These are phyloP conservation scores for Cercospora sojina DNA, from an alignment of 2,329 filamentous ascomycete species.

Conservation along the genomic window DNA sequence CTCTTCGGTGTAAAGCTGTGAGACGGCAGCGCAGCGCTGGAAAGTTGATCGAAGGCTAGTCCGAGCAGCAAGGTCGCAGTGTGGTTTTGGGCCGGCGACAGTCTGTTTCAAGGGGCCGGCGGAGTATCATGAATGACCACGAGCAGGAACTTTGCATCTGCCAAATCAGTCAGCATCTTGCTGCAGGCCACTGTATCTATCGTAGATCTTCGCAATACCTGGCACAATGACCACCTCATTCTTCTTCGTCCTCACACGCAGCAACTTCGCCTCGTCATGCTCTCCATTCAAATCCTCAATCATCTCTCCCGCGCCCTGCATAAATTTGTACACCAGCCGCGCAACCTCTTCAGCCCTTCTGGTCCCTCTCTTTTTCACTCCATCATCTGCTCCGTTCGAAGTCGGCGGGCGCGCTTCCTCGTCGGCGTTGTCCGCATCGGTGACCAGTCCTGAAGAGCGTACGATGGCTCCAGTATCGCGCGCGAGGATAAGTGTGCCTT, in stretches of 20 bases:
- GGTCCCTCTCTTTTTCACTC: slow-evolving; percentile 44
- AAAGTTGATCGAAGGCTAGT: not conserved
- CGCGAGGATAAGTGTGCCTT: slow-evolving; percentile 73
- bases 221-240: slow-evolving; percentile 82
- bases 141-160: slow-evolving; percentile 72
- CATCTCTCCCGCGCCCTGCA: slow-evolving; percentile 66
- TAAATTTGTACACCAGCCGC: slow-evolving; percentile 71
- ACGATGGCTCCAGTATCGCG: slow-evolving; percentile 70
- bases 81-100: not conserved
- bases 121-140: slow-evolving; percentile 82
- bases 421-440: slow-evolving; percentile 55
- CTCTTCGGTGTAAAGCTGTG: too few relatives aligned
- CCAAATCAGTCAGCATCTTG: not conserved
- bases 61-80: not conserved
- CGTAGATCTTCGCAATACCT: slow-evolving; percentile 44
- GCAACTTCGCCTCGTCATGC: slow-evolving; percentile 74
- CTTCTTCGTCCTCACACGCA: slow-evolving; percentile 77
- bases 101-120: slow-evolving; percentile 52
- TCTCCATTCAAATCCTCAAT: slow-evolving; percentile 73
- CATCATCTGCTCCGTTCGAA: slow-evolving; percentile 25
- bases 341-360: slow-evolving; percentile 67
- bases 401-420: slow-evolving; percentile 39
- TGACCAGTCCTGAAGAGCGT: slow-evolving; percentile 69
- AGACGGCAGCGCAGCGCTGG: not conserved
- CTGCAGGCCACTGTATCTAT: too few relatives aligned